Conservation (phyloP, 1,284 basidiomycete genomes). For the Phenoliferia sp. region DNA sequence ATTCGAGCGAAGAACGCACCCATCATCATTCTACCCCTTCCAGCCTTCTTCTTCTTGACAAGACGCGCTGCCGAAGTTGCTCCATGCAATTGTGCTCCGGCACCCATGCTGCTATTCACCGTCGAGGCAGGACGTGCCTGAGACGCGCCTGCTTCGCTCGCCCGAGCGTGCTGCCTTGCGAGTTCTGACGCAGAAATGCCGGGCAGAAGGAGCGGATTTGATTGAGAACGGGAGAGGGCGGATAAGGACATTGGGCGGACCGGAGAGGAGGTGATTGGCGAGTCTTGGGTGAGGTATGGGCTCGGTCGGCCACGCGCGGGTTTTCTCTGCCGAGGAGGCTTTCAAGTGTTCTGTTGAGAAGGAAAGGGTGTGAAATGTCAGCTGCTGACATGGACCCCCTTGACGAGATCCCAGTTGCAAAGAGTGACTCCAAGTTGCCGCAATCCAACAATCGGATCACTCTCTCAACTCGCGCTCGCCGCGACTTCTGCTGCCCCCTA, state of each 20-base stretch:
- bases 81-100: neutral
- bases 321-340: too few species aligned
- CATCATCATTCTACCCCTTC: conserved; percentile 25
- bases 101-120: neutral
- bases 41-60: conserved; percentile 2
- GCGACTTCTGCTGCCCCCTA: too few species aligned
- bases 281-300: too few species aligned
- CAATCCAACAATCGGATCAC: too few species aligned
- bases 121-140: neutral
- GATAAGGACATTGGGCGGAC: neutral
- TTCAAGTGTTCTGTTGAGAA: too few species aligned
- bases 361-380: too few species aligned
- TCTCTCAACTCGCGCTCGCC: too few species aligned
- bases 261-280: neutral
- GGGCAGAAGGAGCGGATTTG: neutral
- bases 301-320: too few species aligned
- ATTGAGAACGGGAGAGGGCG: neutral
- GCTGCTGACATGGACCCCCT: too few species aligned
- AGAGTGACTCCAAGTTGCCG: too few species aligned
- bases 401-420: too few species aligned
- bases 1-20: conserved; percentile 6
- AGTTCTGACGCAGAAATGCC: neutral
- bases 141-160: neutral
- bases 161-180: neutral
- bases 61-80: neutral